Evolutionary conservation across 202 grass and related monocot genomes (phyloP), one percentile per base, ranked within the genome.

Genomic region (Panicum hallii): DNA sequence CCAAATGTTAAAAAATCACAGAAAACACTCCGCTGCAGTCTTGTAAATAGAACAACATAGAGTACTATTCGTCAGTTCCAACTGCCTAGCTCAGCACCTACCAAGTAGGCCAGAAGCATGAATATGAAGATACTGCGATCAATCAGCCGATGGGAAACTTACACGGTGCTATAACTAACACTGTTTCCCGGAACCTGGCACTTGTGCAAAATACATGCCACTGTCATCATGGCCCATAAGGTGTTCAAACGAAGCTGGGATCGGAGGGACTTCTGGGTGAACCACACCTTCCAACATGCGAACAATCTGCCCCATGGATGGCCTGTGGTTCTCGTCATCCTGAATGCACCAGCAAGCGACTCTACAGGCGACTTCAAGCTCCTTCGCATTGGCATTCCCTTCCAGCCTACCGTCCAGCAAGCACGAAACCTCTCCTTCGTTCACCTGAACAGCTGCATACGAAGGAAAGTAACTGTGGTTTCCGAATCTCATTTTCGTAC

Each of bases 291-390:
- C 36, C 36, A 38, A 4, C 36, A 38, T 38, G 36, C 1, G 89
- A 61, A 91, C 70, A 64, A 94, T 80, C 57, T 91, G 81, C 14
- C 45, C 83, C 83, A 91, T 91, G 16, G 78, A 67, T 19, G 91
- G 91, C 44, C 91, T 90, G 19, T 86, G 11, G 11, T 50, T 71
- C 78, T 91, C 86, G 5, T 68, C 69, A 4, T 94, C 89, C 52
- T 94, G 91, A 70, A 94, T 84, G 83, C 91, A 93, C 91, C 88
- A 94, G 50, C 83, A 94, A 23, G 92, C 92, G 16, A 94, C 76
- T 82, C 68, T 91, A 46, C 83, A 91, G 13, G 70, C 57, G 7
- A 55, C 83, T n/a, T 81, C 69, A 0, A 94, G 69, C 70, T 84
- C 79, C 74, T 82, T 78, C 6, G 67, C 41, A 38, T 89, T 14